Conservation (phyloP, 192 early-diverging fungal genomes). For the Coemansia umbellata region DNA sequence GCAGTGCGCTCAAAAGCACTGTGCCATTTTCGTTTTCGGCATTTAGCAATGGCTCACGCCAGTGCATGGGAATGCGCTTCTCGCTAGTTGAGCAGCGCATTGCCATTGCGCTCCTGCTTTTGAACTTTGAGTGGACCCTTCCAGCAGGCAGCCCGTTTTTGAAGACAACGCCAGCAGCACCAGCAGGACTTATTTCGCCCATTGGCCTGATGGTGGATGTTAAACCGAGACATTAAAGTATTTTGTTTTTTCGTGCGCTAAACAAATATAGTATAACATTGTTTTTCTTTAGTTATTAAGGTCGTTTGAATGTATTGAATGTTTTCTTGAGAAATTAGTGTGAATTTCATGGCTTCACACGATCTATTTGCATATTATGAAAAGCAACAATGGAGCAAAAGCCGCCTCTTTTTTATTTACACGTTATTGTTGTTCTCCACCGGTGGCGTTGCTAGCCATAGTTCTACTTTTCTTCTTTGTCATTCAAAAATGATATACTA, state of each 20-base stretch:
- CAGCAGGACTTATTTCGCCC: constrained; percentile 36
- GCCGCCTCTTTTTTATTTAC: too few species aligned
- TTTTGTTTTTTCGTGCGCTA: neutral
- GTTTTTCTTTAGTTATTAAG: neutral
- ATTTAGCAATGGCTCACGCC: constrained; percentile 58
- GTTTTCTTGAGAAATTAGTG: too few species aligned
- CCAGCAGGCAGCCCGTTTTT: constrained; percentile 44
- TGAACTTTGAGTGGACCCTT: constrained; percentile 49
- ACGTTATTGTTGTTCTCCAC: too few species aligned
- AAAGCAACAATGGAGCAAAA: too few species aligned
- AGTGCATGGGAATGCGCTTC: constrained; percentile 65
- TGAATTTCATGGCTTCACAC: too few species aligned
- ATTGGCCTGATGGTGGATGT: constrained; percentile 25
- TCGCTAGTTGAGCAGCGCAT: constrained; percentile 57
- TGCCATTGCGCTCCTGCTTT: constrained; percentile 51
- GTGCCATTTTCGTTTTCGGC: constrained; percentile 49
- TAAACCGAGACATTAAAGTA: constrained; percentile 19
- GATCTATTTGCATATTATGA: too few species aligned
- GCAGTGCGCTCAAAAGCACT: constrained; percentile 24
- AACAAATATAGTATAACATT: too few species aligned
- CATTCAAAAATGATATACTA: too few species aligned
- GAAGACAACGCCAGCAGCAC: constrained; percentile 32
- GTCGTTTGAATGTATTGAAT: too few species aligned
- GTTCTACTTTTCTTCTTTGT: too few species aligned
- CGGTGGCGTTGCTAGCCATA: too few species aligned